These are phyloP conservation scores for Cystobasidium onofrii DNA, from an alignment of 768 basidiomycete genomes.

Conservation along the genomic window DNA sequence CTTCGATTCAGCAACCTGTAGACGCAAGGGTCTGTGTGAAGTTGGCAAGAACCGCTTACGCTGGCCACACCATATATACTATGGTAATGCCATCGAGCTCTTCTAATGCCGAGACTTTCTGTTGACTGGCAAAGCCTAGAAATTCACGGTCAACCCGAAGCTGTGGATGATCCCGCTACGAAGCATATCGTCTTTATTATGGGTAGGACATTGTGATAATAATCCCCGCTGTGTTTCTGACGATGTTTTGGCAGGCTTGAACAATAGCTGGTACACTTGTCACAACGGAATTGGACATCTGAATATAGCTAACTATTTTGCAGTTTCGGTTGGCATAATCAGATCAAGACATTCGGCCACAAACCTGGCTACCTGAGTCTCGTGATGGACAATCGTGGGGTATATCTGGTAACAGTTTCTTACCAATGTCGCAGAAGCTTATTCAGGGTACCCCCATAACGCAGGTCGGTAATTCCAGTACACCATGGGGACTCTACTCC, in stretches of 20 bases:
- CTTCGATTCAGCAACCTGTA: conserved; percentile 20
- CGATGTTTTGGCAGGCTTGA: background rate
- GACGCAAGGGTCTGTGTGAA: conserved; percentile 12
- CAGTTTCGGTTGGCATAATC: conserved; percentile 37
- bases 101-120: no score
- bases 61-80: background rate
- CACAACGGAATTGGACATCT: no score
- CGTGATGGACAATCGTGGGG: conserved; percentile 41
- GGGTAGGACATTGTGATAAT: conserved; percentile 3
- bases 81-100: conserved; percentile 25
- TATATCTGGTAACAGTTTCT: background rate
- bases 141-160: conserved; percentile 1
- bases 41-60: conserved; percentile 7
- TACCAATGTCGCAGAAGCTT: no score
- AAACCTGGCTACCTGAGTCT: conserved; percentile 32
- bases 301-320: background rate
- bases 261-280: background rate
- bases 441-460: no score
- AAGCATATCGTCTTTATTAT: conserved; percentile 30
- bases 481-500: conserved; percentile 29
- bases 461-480: conserved; percentile 32
- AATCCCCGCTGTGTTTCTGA: background rate
- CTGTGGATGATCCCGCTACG: background rate
- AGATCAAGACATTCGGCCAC: conserved; percentile 31
- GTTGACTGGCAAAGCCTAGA: background rate